A percentile compares a stretch with the other conserved stretches of the same genome.
These are phyloP conservation scores for Rhazya stricta DNA, from an alignment of 257 asterid genomes.

Conservation along the genomic window DNA sequence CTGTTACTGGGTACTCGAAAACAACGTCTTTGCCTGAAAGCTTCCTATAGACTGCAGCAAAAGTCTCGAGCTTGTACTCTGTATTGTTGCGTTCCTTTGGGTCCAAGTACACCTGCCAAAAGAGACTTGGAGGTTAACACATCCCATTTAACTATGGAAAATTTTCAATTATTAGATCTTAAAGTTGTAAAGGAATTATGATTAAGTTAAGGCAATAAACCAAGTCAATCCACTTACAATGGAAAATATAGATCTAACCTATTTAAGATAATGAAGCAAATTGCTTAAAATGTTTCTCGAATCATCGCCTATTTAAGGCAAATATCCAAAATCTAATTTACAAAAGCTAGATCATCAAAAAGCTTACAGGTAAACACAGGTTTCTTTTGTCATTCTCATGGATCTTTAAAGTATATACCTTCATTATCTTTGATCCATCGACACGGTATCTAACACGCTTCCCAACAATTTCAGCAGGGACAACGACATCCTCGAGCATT, in stretches of 20 bases:
- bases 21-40: slow-evolving; percentile 50
- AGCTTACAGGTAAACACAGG: background rate
- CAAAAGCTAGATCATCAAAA: background rate
- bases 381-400: background rate
- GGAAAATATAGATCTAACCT: background rate
- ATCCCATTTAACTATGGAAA: no score
- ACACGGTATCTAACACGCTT: slow-evolving; percentile 58
- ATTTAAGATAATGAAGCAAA: background rate
- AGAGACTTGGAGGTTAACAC: background rate
- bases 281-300: background rate
- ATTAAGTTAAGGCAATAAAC: background rate
- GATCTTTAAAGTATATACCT: slow-evolving; percentile 27
- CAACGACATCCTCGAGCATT: slow-evolving; percentile 76
- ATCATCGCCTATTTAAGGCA: background rate
- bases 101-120: slow-evolving; percentile 37
- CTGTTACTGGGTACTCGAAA: slow-evolving; percentile 36
- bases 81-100: slow-evolving; percentile 41
- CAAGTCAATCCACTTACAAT: background rate
- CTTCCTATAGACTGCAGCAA: slow-evolving; percentile 42
- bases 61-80: slow-evolving; percentile 44
- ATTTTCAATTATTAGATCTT: background rate
- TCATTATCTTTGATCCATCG: slow-evolving; percentile 84
- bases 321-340: background rate
- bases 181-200: background rate
- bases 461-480: slow-evolving; percentile 85